These are phyloP conservation scores for Claviceps sp. DNA, from an alignment of 2,329 filamentous ascomycete genomes.

Conservation along the genomic window DNA sequence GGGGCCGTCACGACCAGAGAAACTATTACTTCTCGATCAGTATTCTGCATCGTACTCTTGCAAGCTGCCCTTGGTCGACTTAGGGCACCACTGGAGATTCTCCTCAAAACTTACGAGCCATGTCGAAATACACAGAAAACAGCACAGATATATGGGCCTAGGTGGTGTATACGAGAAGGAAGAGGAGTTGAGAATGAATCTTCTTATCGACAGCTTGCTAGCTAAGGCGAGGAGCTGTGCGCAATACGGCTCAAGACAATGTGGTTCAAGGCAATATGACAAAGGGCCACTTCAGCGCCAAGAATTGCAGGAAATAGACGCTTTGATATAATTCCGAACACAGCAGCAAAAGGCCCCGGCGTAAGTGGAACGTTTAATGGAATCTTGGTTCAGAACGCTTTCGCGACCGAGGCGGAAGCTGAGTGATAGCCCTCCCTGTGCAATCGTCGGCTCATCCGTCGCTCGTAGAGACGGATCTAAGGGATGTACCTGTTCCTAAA, in stretches of 20 bases:
- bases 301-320: not conserved
- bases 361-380: not conserved
- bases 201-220: not conserved
- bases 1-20: constrained; percentile 42
- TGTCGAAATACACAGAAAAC: not conserved
- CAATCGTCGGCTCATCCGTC: not conserved
- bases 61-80: not conserved
- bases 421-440: not conserved
- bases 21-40: constrained; percentile 29
- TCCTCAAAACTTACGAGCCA: not conserved
- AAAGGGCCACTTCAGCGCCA: not conserved
- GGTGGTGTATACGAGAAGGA: not conserved
- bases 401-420: not conserved
- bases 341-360: not conserved
- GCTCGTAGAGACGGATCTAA: not conserved
- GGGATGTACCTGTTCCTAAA: not conserved
- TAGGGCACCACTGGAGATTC: not conserved
- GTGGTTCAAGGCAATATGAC: not conserved
- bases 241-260: not conserved
- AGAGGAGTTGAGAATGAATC: not conserved
- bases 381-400: not conserved
- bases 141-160: too few relatives aligned
- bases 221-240: not conserved
- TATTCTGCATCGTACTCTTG: not conserved
- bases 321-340: not conserved